Percentiles rank a stretch among this genome's conserved stretches.
phyloP scores from a whole-genome alignment of 352 stramenopile species.

The Phytopythium montanum region DNA sequence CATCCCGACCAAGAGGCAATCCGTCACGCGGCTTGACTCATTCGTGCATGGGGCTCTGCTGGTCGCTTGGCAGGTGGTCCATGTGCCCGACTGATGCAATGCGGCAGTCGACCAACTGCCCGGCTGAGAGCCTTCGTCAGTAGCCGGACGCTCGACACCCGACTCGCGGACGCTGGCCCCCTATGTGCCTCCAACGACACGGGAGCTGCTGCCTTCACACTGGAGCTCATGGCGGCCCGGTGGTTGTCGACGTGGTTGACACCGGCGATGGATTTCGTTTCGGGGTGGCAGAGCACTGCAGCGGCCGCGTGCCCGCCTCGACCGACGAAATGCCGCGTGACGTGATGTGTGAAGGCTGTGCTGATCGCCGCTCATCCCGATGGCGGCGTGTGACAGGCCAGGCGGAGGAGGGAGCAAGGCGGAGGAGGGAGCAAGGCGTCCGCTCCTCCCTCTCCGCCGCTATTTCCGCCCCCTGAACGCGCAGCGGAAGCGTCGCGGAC shows the following conservation, averaged over 20 bases:
- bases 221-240: too few species aligned
- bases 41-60: too few species aligned
- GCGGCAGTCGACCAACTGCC: not conserved
- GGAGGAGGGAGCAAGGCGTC: not conserved
- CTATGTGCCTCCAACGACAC: too few species aligned
- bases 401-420: not conserved
- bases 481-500: not conserved
- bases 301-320: not conserved
- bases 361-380: not conserved
- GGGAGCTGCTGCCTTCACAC: too few species aligned
- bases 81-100: not conserved
- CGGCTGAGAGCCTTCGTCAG: too few species aligned
- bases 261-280: not conserved
- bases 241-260: too few species aligned
- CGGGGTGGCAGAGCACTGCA: not conserved
- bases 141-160: too few species aligned
- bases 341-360: not conserved
- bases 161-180: too few species aligned
- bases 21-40: not conserved
- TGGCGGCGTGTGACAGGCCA: constrained; percentile 2
- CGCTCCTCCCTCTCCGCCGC: not conserved
- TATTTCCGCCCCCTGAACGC: not conserved
- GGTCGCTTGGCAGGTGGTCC: not conserved
- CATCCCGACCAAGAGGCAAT: not conserved
- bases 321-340: constrained; percentile 1